Conservation (phyloP, 1,284 basidiomycete genomes). For the Inonotus hispidus region DNA sequence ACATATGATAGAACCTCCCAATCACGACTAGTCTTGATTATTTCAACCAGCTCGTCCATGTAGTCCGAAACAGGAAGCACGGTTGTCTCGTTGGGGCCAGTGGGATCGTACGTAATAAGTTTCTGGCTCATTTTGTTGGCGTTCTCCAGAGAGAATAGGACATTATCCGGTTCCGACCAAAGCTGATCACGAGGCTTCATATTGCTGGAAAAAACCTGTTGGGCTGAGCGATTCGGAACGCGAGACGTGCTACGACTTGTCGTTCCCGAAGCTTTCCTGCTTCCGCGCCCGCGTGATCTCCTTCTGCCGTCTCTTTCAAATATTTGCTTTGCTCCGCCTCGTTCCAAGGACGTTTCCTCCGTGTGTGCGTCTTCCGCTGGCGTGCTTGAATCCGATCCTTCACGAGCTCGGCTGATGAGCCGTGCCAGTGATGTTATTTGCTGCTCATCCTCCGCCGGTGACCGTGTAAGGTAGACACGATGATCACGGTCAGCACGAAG, state of each 20-base stretch:
- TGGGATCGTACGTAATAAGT: conserved; percentile 69
- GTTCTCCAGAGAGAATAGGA: conserved; percentile 63
- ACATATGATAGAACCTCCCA: conserved; percentile 97
- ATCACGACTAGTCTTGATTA: conserved; percentile 74
- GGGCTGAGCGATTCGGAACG: conserved; percentile 29
- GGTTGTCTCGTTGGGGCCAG: conserved; percentile 39
- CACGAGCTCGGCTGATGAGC: conserved; percentile 14
- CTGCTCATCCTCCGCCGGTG: conserved; percentile 32
- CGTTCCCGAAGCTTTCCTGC: conserved; percentile 37
- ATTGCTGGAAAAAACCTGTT: conserved; percentile 27
- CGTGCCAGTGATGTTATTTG: conserved; percentile 9
- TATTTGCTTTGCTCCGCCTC: conserved; percentile 40
- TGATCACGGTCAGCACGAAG: conserved; percentile 91
- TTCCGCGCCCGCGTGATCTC: conserved; percentile 53
- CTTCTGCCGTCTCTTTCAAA: conserved; percentile 50
- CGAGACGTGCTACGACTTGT: conserved; percentile 72
- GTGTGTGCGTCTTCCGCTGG: conserved; percentile 23
- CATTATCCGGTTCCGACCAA: conserved; percentile 77
- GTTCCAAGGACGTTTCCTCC: conserved; percentile 31
- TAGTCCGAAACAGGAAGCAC: conserved; percentile 82
- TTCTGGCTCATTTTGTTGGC: conserved; percentile 69
- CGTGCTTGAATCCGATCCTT: background rate
- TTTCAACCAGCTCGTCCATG: conserved; percentile 57
- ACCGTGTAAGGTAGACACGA: conserved; percentile 63
- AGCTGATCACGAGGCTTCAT: conserved; percentile 45